Evolutionary conservation across 2,329 filamentous ascomycete species (phyloP).

Genomic region (Talaromyces piceae): DNA sequence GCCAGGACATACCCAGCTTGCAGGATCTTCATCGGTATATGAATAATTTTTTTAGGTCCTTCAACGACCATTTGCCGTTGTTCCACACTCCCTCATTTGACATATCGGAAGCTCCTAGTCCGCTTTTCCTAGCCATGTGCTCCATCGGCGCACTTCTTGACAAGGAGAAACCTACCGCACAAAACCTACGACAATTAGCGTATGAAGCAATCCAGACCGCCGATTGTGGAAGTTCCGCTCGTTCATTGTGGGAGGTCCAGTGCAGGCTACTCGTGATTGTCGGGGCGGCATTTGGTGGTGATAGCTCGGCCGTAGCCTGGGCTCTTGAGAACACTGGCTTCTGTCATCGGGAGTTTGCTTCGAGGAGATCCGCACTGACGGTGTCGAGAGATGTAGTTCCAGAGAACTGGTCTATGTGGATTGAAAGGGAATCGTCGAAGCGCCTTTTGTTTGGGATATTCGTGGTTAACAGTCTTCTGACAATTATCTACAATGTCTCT

Average conservation of each 20-base stretch:
- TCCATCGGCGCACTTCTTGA: conserved; percentile 29
- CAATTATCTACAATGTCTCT: conserved; percentile 24
- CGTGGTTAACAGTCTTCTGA: conserved; percentile 25
- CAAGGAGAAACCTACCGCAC: conserved; percentile 22
- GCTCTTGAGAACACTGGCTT: conserved; percentile 15
- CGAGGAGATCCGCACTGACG: conserved; percentile 6
- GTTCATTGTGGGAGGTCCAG: conserved; percentile 25
- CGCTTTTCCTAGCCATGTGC: conserved; percentile 28
- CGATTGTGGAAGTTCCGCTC: neutral
- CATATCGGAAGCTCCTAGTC: conserved; percentile 19
- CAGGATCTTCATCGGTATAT: conserved; percentile 21
- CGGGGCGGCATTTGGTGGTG: conserved; percentile 23
- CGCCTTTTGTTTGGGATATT: conserved; percentile 26
- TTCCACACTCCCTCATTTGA: conserved; percentile 27
- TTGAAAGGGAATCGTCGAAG: conserved; percentile 23
- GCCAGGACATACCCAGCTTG: conserved; percentile 6
- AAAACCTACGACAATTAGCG: conserved; percentile 11
- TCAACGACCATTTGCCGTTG: conserved; percentile 28
- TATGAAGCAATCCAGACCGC: conserved; percentile 7
- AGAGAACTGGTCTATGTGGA: conserved; percentile 22
- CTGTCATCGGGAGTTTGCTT: conserved; percentile 11
- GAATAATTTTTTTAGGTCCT: conserved; percentile 24
- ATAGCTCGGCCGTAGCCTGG: conserved; percentile 16
- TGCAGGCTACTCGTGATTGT: conserved; percentile 22
- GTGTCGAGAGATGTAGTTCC: neutral